A percentile compares a stretch with the other conserved stretches of the same genome.
phyloP scores from a whole-genome alignment of 2,329 filamentous ascomycete species.

The Sarocladium strictum region DNA sequence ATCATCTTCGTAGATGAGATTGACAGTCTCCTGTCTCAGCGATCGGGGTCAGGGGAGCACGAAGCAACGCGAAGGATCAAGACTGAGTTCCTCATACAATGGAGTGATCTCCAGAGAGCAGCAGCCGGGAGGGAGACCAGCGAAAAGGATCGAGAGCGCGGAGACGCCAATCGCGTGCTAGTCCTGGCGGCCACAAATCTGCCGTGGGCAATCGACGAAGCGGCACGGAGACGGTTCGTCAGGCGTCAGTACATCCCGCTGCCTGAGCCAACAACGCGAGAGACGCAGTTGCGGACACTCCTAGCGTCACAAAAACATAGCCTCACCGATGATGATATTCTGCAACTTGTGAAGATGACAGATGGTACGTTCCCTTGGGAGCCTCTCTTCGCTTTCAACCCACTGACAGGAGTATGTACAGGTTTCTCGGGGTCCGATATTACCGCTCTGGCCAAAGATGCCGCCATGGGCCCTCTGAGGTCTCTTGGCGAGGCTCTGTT shows the following conservation, averaged over 20 bases:
- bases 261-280: constrained; percentile 77
- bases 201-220: constrained; percentile 97
- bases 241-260: constrained; percentile 92
- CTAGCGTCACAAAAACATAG: constrained; percentile 83
- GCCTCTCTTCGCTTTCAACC: background rate
- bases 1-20: constrained; percentile 99
- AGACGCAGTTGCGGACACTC: constrained; percentile 70
- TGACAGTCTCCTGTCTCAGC: constrained; percentile 81
- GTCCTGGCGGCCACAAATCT: constrained; percentile 94
- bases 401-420: constrained; percentile 27
- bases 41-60: constrained; percentile 79
- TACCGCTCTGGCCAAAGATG: constrained; percentile 92
- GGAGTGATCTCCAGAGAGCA: constrained; percentile 88
- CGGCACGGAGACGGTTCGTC: constrained; percentile 84
- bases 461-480: constrained; percentile 91
- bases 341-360: constrained; percentile 69
- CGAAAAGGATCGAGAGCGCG: constrained; percentile 61
- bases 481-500: constrained; percentile 85
- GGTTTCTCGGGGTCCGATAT: constrained; percentile 98
- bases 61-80: constrained; percentile 93
- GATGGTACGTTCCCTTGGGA: constrained; percentile 55
- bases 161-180: constrained; percentile 81
- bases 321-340: constrained; percentile 65
- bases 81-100: constrained; percentile 96
- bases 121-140: constrained; percentile 75